These are phyloP conservation scores for Gastrolobium bilobum DNA, from an alignment of 306 rosid species.

Conservation along the genomic window DNA sequence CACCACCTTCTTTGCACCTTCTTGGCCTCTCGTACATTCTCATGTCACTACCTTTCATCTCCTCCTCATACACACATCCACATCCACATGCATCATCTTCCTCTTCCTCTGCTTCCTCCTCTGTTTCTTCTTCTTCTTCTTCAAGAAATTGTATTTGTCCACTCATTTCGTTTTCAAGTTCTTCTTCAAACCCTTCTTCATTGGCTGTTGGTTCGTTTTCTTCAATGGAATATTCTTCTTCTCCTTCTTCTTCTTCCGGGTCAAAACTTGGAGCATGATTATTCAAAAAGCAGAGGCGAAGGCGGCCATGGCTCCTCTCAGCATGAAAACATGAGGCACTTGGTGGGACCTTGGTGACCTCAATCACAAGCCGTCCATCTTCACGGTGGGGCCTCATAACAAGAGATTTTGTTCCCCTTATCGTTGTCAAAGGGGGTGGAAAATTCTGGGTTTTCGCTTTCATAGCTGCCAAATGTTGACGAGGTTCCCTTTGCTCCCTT, in stretches of 20 bases:
- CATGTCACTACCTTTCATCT: constrained; percentile 26
- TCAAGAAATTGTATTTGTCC: constrained; percentile 27
- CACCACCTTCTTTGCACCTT: constrained; percentile 72
- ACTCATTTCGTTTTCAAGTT: constrained; percentile 44
- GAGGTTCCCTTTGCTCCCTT: constrained; percentile 49
- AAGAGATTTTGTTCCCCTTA: constrained; percentile 72
- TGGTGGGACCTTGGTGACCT: constrained; percentile 67
- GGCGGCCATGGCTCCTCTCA: constrained; percentile 86
- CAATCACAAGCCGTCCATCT: constrained; percentile 77
- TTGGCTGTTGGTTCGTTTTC: constrained; percentile 30
- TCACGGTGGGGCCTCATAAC: constrained; percentile 77
- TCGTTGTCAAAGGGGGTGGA: constrained; percentile 98
- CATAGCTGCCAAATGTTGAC: constrained; percentile 51
- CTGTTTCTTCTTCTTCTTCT: constrained; percentile 37
- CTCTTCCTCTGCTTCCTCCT: constrained; percentile 13
- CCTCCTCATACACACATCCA: constrained; percentile 10
- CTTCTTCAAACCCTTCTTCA: constrained; percentile 39
- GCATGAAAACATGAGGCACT: constrained; percentile 64
- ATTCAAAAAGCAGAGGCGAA: constrained; percentile 67
- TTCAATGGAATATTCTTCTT: not conserved
- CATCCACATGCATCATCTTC: constrained; percentile 11
- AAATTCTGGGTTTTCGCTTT: constrained; percentile 57
- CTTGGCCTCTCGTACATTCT: constrained; percentile 59
- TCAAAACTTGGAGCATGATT: constrained; percentile 50
- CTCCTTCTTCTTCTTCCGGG: constrained; percentile 36